A percentile compares a stretch with the other conserved stretches of the same genome.
Evolutionary conservation across 495 filamentous ascomycete genomes (phyloP).

Genomic region (Melanomma pulvis-pyrius): DNA sequence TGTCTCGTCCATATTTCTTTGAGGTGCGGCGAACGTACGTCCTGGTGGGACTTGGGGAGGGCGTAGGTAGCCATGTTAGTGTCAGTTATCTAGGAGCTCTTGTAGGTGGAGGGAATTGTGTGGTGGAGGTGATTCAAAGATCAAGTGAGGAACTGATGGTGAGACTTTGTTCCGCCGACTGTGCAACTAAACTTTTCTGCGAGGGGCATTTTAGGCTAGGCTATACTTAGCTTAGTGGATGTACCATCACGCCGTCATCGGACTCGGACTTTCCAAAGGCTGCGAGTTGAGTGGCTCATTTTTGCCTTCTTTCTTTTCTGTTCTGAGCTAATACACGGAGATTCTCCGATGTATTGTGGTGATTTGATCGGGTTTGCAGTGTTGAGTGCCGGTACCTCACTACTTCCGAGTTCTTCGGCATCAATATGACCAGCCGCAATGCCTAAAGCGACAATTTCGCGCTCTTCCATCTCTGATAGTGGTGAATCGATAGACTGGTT

Average conservation of each 20-base stretch:
- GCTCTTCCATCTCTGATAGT: no score
- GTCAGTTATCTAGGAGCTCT: constrained; percentile 11
- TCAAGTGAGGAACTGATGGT: background rate
- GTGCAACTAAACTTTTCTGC: constrained; percentile 15
- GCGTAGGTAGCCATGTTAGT: constrained; percentile 63
- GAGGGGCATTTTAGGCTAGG: constrained; percentile 12
- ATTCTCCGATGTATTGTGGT: no score
- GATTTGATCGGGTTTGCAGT: no score
- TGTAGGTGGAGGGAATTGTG: background rate
- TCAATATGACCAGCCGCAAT: no score
- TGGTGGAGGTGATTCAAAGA: background rate
- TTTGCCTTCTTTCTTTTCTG: no score
- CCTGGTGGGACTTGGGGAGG: constrained; percentile 84
- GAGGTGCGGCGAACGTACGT: constrained; percentile 60
- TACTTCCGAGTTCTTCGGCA: no score
- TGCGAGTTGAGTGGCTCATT: no score
- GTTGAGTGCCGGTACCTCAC: no score
- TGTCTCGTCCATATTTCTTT: constrained; percentile 32
- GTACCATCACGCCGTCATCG: background rate
- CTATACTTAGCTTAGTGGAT: background rate
- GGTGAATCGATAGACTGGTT: no score
- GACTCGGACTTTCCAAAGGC: no score
- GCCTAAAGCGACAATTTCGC: no score
- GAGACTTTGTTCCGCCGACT: background rate
- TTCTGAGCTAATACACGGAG: no score